A percentile compares a stretch with the other conserved stretches of the same genome.
phyloP scores from a whole-genome alignment of 2,329 filamentous ascomycete species.

The Microdochium bolleyi region DNA sequence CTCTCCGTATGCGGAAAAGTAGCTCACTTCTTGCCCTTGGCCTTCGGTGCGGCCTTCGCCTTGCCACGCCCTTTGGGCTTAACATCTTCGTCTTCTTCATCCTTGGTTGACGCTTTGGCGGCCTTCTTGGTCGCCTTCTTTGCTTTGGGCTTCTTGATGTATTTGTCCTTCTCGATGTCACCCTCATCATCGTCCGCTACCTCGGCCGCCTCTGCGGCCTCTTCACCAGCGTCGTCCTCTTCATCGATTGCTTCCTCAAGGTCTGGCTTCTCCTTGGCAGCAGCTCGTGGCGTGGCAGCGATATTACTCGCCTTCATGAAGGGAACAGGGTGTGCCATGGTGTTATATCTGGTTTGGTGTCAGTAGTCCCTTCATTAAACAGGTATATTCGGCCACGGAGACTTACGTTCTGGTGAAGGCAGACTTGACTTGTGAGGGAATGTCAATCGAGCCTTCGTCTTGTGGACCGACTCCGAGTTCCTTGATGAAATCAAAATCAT shows the following conservation, averaged over 20 bases:
- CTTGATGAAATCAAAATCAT: slow-evolving; percentile 88
- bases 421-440: slow-evolving; percentile 80
- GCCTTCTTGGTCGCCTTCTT: slow-evolving; percentile 48
- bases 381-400: background rate
- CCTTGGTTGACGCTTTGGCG: slow-evolving; percentile 24
- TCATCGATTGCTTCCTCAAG: slow-evolving; percentile 95
- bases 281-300: slow-evolving; percentile 60
- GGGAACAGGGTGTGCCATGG: slow-evolving; percentile 77
- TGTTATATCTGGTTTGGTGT: slow-evolving; percentile 61
- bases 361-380: slow-evolving; percentile 3
- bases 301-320: slow-evolving; percentile 91
- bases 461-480: slow-evolving; percentile 87
- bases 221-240: slow-evolving; percentile 62
- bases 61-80: slow-evolving; percentile 40
- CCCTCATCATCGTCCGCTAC: slow-evolving; percentile 67
- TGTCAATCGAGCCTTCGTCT: slow-evolving; percentile 64
- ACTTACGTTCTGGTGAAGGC: slow-evolving; percentile 83
- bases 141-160: slow-evolving; percentile 84
- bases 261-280: slow-evolving; percentile 70
- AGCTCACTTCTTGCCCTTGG: slow-evolving; percentile 36
- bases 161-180: slow-evolving; percentile 87
- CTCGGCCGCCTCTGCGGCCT: slow-evolving; percentile 54
- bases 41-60: slow-evolving; percentile 32
- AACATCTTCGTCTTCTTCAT: slow-evolving; percentile 41
- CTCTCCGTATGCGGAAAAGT: background rate